Percentiles rank a stretch among this genome's conserved stretches.
Conservation (phyloP, 345 rosid species). For the Noccaea bulbosa region DNA sequence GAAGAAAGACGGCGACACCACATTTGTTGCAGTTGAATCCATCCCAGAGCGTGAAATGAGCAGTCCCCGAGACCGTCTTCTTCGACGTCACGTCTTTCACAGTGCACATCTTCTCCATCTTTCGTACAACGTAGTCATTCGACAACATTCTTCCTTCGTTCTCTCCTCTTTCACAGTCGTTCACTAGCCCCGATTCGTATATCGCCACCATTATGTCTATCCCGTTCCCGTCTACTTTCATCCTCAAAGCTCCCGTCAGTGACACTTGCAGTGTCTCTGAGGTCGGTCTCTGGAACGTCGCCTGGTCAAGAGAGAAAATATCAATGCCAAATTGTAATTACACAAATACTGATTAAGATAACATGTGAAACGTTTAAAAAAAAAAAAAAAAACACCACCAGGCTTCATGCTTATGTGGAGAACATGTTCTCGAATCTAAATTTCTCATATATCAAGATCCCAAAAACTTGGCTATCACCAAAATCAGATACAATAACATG, state of each 20-base stretch:
- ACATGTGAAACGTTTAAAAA: neutral
- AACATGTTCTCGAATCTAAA: neutral
- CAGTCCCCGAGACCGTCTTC: conserved; percentile 70
- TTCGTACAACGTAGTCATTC: conserved; percentile 77
- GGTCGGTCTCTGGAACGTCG: conserved; percentile 66
- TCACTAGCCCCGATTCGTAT: conserved; percentile 74
- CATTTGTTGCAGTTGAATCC: conserved; percentile 71
- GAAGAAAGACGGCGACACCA: conserved; percentile 67
- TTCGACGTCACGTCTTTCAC: conserved; percentile 62
- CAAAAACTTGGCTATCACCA: neutral
- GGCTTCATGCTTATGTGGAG: neutral
- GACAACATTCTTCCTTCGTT: conserved; percentile 76
- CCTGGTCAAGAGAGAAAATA: conserved; percentile 45
- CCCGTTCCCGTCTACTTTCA: conserved; percentile 60
- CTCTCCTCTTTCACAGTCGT: conserved; percentile 68
- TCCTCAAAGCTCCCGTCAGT: conserved; percentile 60
- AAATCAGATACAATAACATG: neutral
- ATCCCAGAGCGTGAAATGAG: conserved; percentile 72
- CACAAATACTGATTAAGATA: neutral
- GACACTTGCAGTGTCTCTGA: conserved; percentile 63
- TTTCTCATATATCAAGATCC: neutral
- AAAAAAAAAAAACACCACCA: neutral
- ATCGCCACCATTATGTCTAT: conserved; percentile 76
- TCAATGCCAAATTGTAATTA: neutral
- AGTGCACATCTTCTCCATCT: conserved; percentile 72